A percentile compares a stretch with the other conserved stretches of the same genome.
phyloP scores from a whole-genome alignment of 768 basidiomycete species.

The Phanerodontia chrysosporium region DNA sequence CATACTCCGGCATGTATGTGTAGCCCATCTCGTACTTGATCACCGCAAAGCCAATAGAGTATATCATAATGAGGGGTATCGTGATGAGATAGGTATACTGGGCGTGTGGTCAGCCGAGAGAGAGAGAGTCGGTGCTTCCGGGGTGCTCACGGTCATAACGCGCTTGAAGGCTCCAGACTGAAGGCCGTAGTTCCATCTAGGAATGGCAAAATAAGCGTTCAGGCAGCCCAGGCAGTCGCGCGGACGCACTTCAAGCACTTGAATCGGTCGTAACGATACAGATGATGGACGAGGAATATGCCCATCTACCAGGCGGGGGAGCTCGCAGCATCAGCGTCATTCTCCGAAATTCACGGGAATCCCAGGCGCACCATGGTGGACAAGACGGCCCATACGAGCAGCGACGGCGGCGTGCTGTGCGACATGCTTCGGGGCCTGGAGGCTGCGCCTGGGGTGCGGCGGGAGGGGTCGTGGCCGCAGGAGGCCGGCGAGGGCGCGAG shows the following conservation, averaged over 20 bases:
- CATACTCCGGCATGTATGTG: constrained; percentile 36
- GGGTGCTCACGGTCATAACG: constrained; percentile 69
- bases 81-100: constrained; percentile 71
- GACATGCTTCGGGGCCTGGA: constrained; percentile 41
- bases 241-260: constrained; percentile 60
- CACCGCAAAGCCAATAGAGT: constrained; percentile 56
- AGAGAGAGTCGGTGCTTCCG: neutral
- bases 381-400: constrained; percentile 61
- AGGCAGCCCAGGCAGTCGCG: neutral
- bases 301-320: too few species aligned
- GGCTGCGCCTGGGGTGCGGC: neutral
- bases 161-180: constrained; percentile 77
- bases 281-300: constrained; percentile 61
- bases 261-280: constrained; percentile 81
- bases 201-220: neutral
- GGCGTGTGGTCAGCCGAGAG: neutral
- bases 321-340: too few species aligned
- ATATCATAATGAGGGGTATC: constrained; percentile 56
- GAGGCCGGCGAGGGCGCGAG: neutral
- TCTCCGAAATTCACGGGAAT: neutral
- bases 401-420: constrained; percentile 56
- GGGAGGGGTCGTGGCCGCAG: neutral
- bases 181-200: constrained; percentile 66
- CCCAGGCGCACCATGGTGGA: constrained; percentile 45
- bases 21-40: constrained; percentile 78